phyloP scores from a whole-genome alignment of 2,329 filamentous ascomycete genomes.

The Intubia oerlemansii region DNA sequence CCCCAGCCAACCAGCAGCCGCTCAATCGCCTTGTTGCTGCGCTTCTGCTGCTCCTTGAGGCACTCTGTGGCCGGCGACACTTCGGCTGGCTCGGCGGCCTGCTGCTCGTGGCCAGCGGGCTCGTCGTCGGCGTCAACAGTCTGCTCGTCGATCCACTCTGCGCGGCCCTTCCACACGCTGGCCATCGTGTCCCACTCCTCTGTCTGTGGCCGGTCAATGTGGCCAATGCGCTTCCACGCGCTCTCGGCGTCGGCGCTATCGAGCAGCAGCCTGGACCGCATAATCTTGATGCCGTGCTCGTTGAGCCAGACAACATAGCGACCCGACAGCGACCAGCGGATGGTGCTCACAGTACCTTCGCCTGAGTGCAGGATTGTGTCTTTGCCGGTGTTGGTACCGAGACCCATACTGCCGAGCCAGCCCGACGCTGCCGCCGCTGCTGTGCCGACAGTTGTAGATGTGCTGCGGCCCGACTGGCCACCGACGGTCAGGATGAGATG shows the following conservation, averaged over 20 bases:
- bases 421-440: conserved; percentile 66
- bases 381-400: conserved; percentile 57
- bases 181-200: conserved; percentile 93
- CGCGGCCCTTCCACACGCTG: conserved; percentile 76
- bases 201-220: conserved; percentile 72
- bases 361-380: conserved; percentile 79
- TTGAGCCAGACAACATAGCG: conserved; percentile 92
- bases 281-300: conserved; percentile 93
- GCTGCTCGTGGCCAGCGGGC: conserved; percentile 12
- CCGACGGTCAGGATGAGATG: conserved; percentile 72
- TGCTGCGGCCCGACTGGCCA: conserved; percentile 59
- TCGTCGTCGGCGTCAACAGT: conserved; percentile 54
- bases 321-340: conserved; percentile 87
- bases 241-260: conserved; percentile 57
- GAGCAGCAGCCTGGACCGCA: conserved; percentile 71
- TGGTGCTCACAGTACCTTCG: conserved; percentile 74
- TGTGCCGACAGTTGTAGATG: conserved; percentile 70
- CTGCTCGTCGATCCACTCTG: conserved; percentile 82
- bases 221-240: conserved; percentile 86
- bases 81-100: too few relatives aligned
- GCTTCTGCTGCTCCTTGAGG: conserved; percentile 26
- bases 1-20: conserved; percentile 89
- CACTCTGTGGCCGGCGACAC: conserved; percentile 23
- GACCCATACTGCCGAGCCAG: conserved; percentile 76
- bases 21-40: conserved; percentile 34